phyloP scores from a whole-genome alignment of 768 basidiomycete species.

The Pleurotus tuoliensis region DNA sequence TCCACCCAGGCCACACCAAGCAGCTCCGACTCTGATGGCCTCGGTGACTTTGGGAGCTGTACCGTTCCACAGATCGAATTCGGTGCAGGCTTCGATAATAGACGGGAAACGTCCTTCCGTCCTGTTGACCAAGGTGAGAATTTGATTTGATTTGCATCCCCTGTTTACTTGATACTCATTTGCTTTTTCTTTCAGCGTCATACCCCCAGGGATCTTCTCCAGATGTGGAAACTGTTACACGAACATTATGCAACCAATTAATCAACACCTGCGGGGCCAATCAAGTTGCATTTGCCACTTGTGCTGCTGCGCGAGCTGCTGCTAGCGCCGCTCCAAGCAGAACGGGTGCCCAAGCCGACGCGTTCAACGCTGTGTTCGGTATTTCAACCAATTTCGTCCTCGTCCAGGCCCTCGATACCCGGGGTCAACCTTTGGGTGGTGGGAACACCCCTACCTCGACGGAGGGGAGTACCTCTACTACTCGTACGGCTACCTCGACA shows the following conservation, averaged over 20 bases:
- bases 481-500: slow-evolving; percentile 4
- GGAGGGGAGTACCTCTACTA: background rate
- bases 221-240: slow-evolving; percentile 54
- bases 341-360: slow-evolving; percentile 56
- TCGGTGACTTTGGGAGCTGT: slow-evolving; percentile 43
- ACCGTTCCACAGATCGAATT: slow-evolving; percentile 57
- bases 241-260: slow-evolving; percentile 54
- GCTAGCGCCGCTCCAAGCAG: slow-evolving; percentile 36
- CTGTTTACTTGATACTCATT: background rate
- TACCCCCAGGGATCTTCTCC: slow-evolving; percentile 61
- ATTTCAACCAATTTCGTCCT: slow-evolving; percentile 47
- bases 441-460: slow-evolving; percentile 7
- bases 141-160: background rate
- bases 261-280: slow-evolving; percentile 52
- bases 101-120: slow-evolving; percentile 54
- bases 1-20: slow-evolving; percentile 17
- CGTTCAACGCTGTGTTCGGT: slow-evolving; percentile 57
- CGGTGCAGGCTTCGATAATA: slow-evolving; percentile 50
- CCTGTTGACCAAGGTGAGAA: slow-evolving; percentile 42
- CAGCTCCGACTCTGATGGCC: slow-evolving; percentile 13
- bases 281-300: slow-evolving; percentile 47
- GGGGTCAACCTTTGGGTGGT: slow-evolving; percentile 32
- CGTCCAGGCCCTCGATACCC: slow-evolving; percentile 40
- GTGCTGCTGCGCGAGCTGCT: slow-evolving; percentile 35
- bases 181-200: slow-evolving; percentile 25